Base-by-base conservation (phyloP, 1,284 basidiomycete species). In the Apiotrichum laibachii region DNA sequence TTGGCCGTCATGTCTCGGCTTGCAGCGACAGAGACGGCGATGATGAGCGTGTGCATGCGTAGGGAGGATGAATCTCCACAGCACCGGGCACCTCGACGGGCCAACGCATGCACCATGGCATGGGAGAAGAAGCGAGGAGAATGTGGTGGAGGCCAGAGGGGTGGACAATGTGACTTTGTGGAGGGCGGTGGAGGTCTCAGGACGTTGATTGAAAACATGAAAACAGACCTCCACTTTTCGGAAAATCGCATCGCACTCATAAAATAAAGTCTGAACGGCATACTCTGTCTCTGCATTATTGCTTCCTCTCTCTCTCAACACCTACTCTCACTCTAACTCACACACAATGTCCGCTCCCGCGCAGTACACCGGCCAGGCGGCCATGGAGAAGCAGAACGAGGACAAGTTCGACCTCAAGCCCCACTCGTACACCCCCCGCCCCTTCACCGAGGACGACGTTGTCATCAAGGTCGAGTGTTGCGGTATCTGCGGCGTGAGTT, bases 401-500 rank as follows among this genome's bases (percentile, higher is more conserved):
- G 60, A 54, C 45, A 59, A 53, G 26, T 71, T 69, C 53, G 57
- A 67, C 59, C 61, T 71, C 33, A 47, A 64, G 50, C 49, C 60
- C 55, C 46, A 64, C 56, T 53, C 63, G 9, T 71, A 69, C 66
- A 67, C 67, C 6, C 69, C 69, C 15, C 64, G 67, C 48, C 45
- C 53, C 19, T 69, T 71, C 53, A 64, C 53, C 40, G 69, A 71
- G 42, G 64, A 67, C 57, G 69, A 71, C 53, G 50, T 71, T 19
- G 57, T 69, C 18, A 50, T 63, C 56, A 56, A 65, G 59, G 56
- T 70, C 15, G 55, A 62, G 52, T 64, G 63, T 48, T 66, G 60
- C 22, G 62, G 62, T 34, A 57, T 64, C 45, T 64, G 65, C 18
- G 63, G 60, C 1, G 62, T 64, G 45, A 54, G 62, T 57, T 0